Conservation (phyloP, 768 basidiomycete species). For the Basidioascus undulatus region DNA sequence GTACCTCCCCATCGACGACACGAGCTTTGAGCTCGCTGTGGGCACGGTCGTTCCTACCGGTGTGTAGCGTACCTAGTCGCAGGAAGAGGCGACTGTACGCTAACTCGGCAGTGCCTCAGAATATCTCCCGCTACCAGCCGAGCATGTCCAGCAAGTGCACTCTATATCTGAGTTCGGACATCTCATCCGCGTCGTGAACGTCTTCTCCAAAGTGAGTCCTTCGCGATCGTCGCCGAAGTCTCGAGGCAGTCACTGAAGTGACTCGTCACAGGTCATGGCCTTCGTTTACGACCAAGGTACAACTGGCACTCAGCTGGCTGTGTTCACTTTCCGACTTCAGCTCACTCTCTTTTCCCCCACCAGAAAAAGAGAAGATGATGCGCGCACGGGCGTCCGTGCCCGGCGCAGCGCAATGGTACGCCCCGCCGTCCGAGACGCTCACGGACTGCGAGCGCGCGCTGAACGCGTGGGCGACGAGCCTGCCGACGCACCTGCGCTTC, state of each 20-base stretch:
- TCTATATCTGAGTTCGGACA: slow-evolving; percentile 66
- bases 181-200: slow-evolving; percentile 43
- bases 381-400: not conserved
- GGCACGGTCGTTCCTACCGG: too few relatives aligned
- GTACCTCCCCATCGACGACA: slow-evolving; percentile 55
- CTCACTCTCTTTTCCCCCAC: slow-evolving; percentile 2
- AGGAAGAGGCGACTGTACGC: too few relatives aligned
- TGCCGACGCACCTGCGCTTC: slow-evolving; percentile 49
- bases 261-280: too few relatives aligned
- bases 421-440: not conserved
- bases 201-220: too few relatives aligned
- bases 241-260: too few relatives aligned
- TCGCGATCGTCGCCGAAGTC: too few relatives aligned
- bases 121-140: slow-evolving; percentile 39
- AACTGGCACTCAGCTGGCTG: too few relatives aligned
- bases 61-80: too few relatives aligned
- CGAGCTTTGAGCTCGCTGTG: slow-evolving; percentile 43
- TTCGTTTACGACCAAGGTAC: too few relatives aligned
- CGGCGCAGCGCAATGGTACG: too few relatives aligned
- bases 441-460: slow-evolving; percentile 1
- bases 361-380: not conserved
- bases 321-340: too few relatives aligned
- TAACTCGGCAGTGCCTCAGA: slow-evolving; percentile 30
- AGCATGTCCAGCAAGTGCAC: too few relatives aligned
- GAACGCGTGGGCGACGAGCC: slow-evolving; percentile 26